phyloP scores from a whole-genome alignment of 2,329 filamentous ascomycete genomes.

The Pseudogymnoascus sp. region DNA sequence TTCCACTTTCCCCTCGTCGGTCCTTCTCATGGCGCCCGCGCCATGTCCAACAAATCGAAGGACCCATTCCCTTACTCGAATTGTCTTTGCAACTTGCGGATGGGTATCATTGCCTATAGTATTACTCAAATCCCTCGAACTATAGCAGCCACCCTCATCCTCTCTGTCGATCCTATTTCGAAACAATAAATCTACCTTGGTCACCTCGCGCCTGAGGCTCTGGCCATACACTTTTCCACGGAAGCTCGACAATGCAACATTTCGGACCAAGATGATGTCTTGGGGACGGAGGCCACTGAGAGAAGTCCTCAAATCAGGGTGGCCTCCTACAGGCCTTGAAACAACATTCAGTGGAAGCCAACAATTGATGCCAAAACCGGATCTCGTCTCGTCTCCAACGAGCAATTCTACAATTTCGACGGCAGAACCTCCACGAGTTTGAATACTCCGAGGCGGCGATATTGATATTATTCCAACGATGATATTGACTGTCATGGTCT shows the following conservation, averaged over 20 bases:
- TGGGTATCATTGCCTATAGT: conserved; percentile 24
- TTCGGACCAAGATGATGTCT: conserved; percentile 72
- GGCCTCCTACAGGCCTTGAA: conserved; percentile 26
- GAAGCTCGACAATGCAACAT: conserved; percentile 72
- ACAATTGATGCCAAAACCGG: conserved; percentile 75
- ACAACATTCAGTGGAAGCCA: conserved; percentile 65
- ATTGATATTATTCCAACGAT: conserved; percentile 73
- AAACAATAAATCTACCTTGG: conserved; percentile 60
- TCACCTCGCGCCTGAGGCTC: conserved; percentile 64
- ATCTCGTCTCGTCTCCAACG: conserved; percentile 76
- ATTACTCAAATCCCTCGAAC: conserved; percentile 39
- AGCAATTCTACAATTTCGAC: conserved; percentile 67
- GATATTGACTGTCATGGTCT: conserved; percentile 74
- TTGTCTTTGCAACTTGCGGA: conserved; percentile 55
- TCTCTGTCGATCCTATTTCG: conserved; percentile 44
- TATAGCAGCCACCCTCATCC: conserved; percentile 51
- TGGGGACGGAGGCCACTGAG: conserved; percentile 50
- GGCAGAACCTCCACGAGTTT: conserved; percentile 54
- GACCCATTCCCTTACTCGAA: conserved; percentile 67
- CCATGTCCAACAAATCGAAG: conserved; percentile 53
- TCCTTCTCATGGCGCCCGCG: conserved; percentile 14
- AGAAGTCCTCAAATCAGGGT: conserved; percentile 17
- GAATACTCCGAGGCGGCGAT: conserved; percentile 58
- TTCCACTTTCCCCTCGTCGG: conserved; percentile 8
- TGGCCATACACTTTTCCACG: conserved; percentile 74